Conservation (phyloP, 2,329 filamentous ascomycete genomes). For the Emydomyces testavorans region DNA sequence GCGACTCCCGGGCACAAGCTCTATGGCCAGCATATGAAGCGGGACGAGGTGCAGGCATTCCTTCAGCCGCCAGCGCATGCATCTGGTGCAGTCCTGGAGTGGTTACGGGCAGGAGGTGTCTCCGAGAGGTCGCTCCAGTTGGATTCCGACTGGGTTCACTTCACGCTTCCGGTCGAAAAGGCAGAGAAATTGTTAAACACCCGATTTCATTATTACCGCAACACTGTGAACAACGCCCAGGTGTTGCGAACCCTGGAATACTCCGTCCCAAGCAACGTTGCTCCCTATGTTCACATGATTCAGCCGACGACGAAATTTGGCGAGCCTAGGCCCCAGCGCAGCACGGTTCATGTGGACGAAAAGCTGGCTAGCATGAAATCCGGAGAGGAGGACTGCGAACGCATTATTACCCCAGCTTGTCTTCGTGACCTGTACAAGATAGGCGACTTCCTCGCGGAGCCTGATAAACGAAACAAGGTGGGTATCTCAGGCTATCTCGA, state of each 20-base stretch:
- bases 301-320: constrained; percentile 56
- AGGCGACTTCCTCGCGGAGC: constrained; percentile 31
- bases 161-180: constrained; percentile 24
- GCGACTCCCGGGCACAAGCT: constrained; percentile 48
- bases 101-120: constrained; percentile 46
- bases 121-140: constrained; percentile 37
- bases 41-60: constrained; percentile 46
- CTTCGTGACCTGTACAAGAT: constrained; percentile 42
- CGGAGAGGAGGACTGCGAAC: constrained; percentile 25
- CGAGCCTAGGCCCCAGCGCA: constrained; percentile 20
- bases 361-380: constrained; percentile 3
- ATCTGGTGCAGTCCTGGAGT: constrained; percentile 41
- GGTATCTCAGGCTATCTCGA: constrained; percentile 42
- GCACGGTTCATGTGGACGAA: constrained; percentile 20
- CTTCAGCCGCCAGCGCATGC: constrained; percentile 43
- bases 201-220: constrained; percentile 11
- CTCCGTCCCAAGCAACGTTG: constrained; percentile 48
- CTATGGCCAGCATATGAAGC: constrained; percentile 53
- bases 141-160: constrained; percentile 51
- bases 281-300: constrained; percentile 48
- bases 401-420: constrained; percentile 39
- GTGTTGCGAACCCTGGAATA: constrained; percentile 44
- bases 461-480: constrained; percentile 30
- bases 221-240: constrained; percentile 2
- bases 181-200: constrained; percentile 13